Evolutionary conservation across 2,329 filamentous ascomycete genomes (phyloP), one percentile per base, ranked within the genome.

Genomic region (Metarhizium humberi): DNA sequence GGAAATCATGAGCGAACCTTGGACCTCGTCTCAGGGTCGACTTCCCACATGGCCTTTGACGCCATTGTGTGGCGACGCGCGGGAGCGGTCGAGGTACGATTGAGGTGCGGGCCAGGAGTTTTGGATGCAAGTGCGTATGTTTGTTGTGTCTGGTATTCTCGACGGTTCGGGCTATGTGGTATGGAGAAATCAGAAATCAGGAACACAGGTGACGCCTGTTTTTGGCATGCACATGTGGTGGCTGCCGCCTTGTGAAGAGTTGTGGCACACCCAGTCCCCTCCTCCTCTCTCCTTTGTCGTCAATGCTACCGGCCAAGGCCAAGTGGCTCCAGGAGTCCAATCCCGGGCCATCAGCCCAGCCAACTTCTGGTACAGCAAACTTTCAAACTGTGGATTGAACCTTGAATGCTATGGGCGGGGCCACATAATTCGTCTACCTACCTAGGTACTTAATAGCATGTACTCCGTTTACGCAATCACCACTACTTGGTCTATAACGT

Each of bases 11-110:
- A 50, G 57, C 71, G 64, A 75, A 95, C 92, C 84, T 97, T 97
- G 68, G 88, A 90, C 74, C 90, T 85, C 59, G 92, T 97, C 78
- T 97, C 92, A 51, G 94, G 94, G 73, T 99, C 94, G 62, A 99
- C 91, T 77, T 99, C 94, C 94, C 94, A 99, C 88, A 96, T 92
- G 63, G 80, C 82, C 75, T 92, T 92, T 67, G 83, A 78, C 62
- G 82, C 75, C 82, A 85, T 82, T 55, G 62, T 64, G 54, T 57
- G 18, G 52, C 45, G 30, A 52, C 51, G 51, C 55, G 55, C 59
- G 55, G 52, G 50, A 53, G 42, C 34, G 29, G 16, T 13, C 20
- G 25, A 45, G 18, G 7, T 48, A n/a, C 25, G 29, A 16, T 13
- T 6, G 25, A 45, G 18, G 7, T 48, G 25, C 25, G 10, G 13